These are phyloP conservation scores for Aulographum hederae DNA, from an alignment of 2,329 filamentous ascomycete genomes.

Conservation along the genomic window DNA sequence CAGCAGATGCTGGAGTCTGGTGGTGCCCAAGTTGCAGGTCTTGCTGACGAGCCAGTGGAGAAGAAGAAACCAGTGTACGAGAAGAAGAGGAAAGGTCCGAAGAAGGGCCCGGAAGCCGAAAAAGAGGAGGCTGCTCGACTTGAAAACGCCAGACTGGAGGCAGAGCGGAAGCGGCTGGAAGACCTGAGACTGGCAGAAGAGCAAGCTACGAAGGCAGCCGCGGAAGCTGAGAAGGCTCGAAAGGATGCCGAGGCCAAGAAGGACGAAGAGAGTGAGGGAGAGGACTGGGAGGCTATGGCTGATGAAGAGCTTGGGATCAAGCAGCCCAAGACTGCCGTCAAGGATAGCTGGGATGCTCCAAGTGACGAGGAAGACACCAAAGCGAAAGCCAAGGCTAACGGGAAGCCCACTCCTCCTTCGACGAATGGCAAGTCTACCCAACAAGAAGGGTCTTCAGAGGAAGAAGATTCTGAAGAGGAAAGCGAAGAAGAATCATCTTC, in stretches of 20 bases:
- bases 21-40: slow-evolving; percentile 39
- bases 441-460: slow-evolving; percentile 29
- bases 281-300: slow-evolving; percentile 78
- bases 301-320: slow-evolving; percentile 37
- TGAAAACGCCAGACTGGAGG: no score
- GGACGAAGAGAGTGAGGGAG: slow-evolving; percentile 43
- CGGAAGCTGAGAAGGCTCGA: slow-evolving; percentile 56
- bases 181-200: slow-evolving; percentile 32
- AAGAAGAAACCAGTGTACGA: slow-evolving; percentile 41
- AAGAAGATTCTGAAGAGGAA: slow-evolving; percentile 19
- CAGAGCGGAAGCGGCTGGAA: slow-evolving; percentile 31
- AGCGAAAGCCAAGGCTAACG: slow-evolving; percentile 11
- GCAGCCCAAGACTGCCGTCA: no score
- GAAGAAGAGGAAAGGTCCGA: slow-evolving; percentile 23
- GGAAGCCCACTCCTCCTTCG: slow-evolving; percentile 13
- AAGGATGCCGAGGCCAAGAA: slow-evolving; percentile 48
- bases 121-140: slow-evolving; percentile 60
- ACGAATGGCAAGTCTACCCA: slow-evolving; percentile 13
- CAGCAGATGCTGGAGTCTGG: slow-evolving; percentile 73
- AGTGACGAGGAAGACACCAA: slow-evolving; percentile 45
- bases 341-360: slow-evolving; percentile 90
- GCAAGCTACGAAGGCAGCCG: slow-evolving; percentile 52
- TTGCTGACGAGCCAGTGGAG: slow-evolving; percentile 56
- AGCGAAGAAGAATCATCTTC: slow-evolving; percentile 43
- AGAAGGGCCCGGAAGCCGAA: slow-evolving; percentile 35